These are phyloP conservation scores for Clathrospora elynae DNA, from an alignment of 2,329 filamentous ascomycete genomes.

Conservation along the genomic window DNA sequence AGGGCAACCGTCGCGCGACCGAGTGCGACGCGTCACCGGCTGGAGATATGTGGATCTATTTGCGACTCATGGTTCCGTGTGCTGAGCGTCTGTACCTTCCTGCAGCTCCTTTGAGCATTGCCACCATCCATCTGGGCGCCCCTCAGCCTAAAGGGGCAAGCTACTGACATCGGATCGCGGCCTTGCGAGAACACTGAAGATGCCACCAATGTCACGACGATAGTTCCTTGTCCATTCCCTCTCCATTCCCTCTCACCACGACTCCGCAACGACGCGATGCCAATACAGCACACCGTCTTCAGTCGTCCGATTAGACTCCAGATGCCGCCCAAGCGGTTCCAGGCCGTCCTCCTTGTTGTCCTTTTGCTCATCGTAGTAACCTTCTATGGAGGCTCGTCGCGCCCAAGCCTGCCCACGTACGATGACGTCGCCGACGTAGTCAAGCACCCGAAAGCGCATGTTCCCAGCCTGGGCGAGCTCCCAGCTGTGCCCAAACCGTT, in stretches of 20 bases:
- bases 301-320: slow-evolving; percentile 42
- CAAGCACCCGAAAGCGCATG: slow-evolving; percentile 46
- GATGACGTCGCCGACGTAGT: slow-evolving; percentile 45
- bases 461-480: slow-evolving; percentile 38
- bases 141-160: too few species aligned
- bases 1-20: too few species aligned
- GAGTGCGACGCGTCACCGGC: slow-evolving; percentile 23
- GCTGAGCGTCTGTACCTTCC: slow-evolving; percentile 9
- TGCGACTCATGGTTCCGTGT: neutral
- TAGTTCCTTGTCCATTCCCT: slow-evolving; percentile 4
- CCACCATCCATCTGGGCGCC: neutral
- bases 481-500: slow-evolving; percentile 65
- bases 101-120: slow-evolving; percentile 12
- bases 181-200: too few species aligned
- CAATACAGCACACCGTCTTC: slow-evolving; percentile 40
- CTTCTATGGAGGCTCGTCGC: slow-evolving; percentile 46
- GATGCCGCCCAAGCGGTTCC: slow-evolving; percentile 54
- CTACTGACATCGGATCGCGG: too few species aligned
- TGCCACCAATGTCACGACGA: slow-evolving; percentile 19
- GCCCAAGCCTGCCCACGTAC: slow-evolving; percentile 45
- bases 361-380: slow-evolving; percentile 42
- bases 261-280: slow-evolving; percentile 30
- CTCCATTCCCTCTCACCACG: slow-evolving; percentile 1
- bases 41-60: neutral
- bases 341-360: slow-evolving; percentile 49